A percentile compares a stretch with the other conserved stretches of the same genome.
phyloP scores from a whole-genome alignment of 2,329 filamentous ascomycete species.

The Alternaria infectoria region DNA sequence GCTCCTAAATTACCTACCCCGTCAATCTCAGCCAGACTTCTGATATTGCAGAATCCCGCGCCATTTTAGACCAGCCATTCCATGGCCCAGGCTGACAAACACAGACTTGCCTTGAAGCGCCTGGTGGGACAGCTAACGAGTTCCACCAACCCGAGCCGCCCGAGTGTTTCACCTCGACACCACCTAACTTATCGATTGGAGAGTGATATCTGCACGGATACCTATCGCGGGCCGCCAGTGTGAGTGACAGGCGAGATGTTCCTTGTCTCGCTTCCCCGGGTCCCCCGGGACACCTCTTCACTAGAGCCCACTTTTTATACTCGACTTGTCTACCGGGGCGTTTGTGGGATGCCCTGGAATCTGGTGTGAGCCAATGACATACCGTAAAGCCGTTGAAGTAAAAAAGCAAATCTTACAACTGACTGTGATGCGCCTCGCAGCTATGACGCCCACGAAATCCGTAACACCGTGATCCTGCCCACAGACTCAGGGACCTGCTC shows the following conservation, averaged over 20 bases:
- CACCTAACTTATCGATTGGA: conserved; percentile 26
- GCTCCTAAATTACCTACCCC: not conserved
- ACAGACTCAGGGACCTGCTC: not conserved
- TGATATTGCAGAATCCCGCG: conserved; percentile 1
- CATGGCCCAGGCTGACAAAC: conserved; percentile 5
- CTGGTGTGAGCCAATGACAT: not conserved
- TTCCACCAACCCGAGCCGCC: conserved; percentile 15
- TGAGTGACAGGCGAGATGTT: conserved; percentile 16
- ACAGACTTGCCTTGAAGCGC: conserved; percentile 22
- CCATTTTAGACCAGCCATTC: conserved; percentile 16
- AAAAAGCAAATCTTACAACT: not conserved
- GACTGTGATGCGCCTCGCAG: not conserved
- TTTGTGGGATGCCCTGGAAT: not conserved
- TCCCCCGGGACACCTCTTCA: not conserved
- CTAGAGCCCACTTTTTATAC: not conserved
- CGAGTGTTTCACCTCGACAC: conserved; percentile 27
- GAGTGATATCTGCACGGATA: conserved; percentile 16
- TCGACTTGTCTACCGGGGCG: not conserved
- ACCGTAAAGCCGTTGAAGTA: not conserved
- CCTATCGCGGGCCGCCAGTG: conserved; percentile 20
- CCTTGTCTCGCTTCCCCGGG: conserved; percentile 13
- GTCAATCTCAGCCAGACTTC: conserved; percentile 4
- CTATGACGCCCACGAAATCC: not conserved
- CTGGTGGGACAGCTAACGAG: conserved; percentile 20
- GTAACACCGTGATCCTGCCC: not conserved